phyloP scores from a whole-genome alignment of 768 basidiomycete genomes.

The Naganishia onofrii region DNA sequence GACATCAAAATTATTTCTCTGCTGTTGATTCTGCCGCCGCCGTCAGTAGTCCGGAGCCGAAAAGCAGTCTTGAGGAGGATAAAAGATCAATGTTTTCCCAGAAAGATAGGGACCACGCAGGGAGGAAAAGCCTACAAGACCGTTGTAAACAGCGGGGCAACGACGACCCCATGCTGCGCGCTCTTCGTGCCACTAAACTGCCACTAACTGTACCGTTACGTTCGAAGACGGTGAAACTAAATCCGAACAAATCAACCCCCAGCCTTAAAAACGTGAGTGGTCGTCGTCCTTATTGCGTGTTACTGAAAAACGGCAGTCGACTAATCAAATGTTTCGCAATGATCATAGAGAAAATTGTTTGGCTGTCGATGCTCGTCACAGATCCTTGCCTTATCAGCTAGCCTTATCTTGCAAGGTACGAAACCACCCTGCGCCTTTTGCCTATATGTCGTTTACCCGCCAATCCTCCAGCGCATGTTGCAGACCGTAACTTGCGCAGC shows the following conservation, averaged over 20 bases:
- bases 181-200: constrained; percentile 56
- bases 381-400: too few species aligned
- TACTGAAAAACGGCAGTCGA: too few species aligned
- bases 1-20: constrained; percentile 61
- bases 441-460: too few species aligned
- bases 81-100: neutral
- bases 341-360: too few species aligned
- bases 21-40: constrained; percentile 69
- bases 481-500: too few species aligned
- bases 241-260: constrained; percentile 46
- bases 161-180: constrained; percentile 63
- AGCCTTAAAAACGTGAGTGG: too few species aligned
- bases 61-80: constrained; percentile 54
- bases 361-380: too few species aligned
- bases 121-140: constrained; percentile 56
- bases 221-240: constrained; percentile 62
- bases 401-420: too few species aligned
- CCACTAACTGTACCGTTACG: constrained; percentile 54
- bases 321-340: too few species aligned
- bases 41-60: constrained; percentile 67
- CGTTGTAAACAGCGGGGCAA: constrained; percentile 66
- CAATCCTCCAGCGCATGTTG: too few species aligned
- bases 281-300: too few species aligned
- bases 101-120: neutral
- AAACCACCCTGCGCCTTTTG: too few species aligned